Evolutionary conservation across 495 filamentous ascomycete genomes (phyloP).

Genomic region (Bryoglossum gracile): DNA sequence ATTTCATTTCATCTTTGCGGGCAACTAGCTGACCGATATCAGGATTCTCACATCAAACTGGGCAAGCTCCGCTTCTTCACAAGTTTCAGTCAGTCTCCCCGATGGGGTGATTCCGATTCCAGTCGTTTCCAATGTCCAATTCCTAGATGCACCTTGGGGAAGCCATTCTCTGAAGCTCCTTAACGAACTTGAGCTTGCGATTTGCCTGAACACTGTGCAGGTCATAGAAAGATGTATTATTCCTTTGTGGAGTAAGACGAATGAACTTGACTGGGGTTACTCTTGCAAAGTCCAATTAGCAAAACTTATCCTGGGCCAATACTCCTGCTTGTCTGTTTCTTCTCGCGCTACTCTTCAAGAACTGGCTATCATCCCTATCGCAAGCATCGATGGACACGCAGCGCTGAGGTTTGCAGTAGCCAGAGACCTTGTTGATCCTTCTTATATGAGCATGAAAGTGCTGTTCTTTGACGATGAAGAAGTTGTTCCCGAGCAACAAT

Average conservation of each 20-base stretch:
- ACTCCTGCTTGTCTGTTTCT: conserved; percentile 6
- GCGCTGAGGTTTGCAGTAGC: conserved; percentile 13
- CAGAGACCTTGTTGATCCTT: conserved; percentile 13
- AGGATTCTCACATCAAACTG: conserved; percentile 5
- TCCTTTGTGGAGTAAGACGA: conserved; percentile 9
- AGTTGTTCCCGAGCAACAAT: conserved; percentile 23
- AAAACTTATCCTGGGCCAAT: conserved; percentile 18
- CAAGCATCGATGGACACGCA: conserved; percentile 7
- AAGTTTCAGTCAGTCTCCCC: conserved; percentile 5
- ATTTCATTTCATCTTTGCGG: background rate
- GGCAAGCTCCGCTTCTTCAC: conserved; percentile 7
- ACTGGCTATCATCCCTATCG: conserved; percentile 25
- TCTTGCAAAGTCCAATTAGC: conserved; percentile 18
- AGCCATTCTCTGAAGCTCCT: background rate
- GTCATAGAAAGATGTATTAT: conserved; percentile 14
- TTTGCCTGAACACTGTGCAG: background rate
- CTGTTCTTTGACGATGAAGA: conserved; percentile 30
- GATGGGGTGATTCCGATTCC: conserved; percentile 9
- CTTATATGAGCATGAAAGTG: conserved; percentile 3
- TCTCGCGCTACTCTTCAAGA: conserved; percentile 14
- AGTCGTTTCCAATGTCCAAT: conserved; percentile 9
- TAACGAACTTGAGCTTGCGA: conserved; percentile 1
- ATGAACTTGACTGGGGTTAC: background rate
- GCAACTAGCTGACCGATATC: conserved; percentile 1
- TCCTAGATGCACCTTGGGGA: conserved; percentile 4